A percentile compares a stretch with the other conserved stretches of the same genome.
Conservation (phyloP, 1,284 basidiomycete species). For the Phaffia rhodozyma region DNA sequence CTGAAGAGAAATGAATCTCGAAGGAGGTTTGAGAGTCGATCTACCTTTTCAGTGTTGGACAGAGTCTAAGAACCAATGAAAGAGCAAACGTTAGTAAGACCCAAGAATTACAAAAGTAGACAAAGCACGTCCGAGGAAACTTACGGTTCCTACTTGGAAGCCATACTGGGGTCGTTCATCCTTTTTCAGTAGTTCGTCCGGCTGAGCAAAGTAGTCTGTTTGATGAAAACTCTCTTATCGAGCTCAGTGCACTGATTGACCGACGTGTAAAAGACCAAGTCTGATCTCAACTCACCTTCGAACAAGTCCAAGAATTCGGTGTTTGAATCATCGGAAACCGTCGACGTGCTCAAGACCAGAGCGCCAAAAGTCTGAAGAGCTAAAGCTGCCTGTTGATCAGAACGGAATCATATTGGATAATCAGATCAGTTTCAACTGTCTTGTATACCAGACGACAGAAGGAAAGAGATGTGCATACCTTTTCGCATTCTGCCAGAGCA, state of each 20-base stretch:
- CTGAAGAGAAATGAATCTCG: neutral
- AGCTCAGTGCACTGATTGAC: too few species aligned
- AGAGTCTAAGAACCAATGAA: conserved; percentile 18
- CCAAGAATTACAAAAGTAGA: conserved; percentile 19
- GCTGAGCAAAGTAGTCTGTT: conserved; percentile 68
- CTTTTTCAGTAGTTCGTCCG: conserved; percentile 46
- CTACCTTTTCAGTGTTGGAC: conserved; percentile 5
- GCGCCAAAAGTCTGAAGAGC: conserved; percentile 11
- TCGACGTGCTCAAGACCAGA: conserved; percentile 2
- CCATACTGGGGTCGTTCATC: conserved; percentile 68
- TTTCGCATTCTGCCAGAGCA: conserved; percentile 51
- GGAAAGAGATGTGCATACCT: conserved; percentile 37
- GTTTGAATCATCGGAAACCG: neutral
- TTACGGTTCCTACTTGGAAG: conserved; percentile 29
- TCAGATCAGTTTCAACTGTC: too few species aligned
- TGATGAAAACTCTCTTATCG: too few species aligned
- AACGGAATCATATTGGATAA: neutral
- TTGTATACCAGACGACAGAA: neutral
- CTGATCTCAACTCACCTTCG: conserved; percentile 26
- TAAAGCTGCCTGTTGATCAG: neutral
- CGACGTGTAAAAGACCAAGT: too few species aligned
- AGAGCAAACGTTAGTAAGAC: neutral
- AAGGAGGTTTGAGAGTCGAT: neutral
- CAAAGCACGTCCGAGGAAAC: conserved; percentile 20
- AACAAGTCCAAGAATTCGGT: conserved; percentile 59